phyloP scores from a whole-genome alignment of 768 basidiomycete genomes.

The Strobilomyces dryophilus region DNA sequence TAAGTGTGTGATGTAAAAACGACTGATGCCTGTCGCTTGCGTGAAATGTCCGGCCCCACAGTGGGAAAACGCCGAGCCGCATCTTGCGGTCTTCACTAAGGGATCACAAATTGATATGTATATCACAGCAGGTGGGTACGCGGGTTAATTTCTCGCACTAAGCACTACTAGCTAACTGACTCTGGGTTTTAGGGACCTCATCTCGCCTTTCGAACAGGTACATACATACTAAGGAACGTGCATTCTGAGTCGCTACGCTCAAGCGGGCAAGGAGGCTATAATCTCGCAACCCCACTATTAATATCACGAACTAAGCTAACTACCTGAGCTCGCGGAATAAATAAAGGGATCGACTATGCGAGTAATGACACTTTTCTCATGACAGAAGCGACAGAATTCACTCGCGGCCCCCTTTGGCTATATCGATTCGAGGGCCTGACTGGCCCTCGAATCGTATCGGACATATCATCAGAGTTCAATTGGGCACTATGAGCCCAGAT shows the following conservation, averaged over 20 bases:
- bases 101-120: slow-evolving; percentile 18
- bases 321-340: neutral
- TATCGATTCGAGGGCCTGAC: neutral
- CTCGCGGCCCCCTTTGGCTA: slow-evolving; percentile 1
- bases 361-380: slow-evolving; percentile 7
- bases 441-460: neutral
- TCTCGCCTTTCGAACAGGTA: too few relatives aligned
- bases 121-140: slow-evolving; percentile 16
- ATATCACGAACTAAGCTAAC: slow-evolving; percentile 3
- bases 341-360: neutral
- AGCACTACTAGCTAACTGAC: too few relatives aligned
- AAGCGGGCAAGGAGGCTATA: neutral
- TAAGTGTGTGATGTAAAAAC: slow-evolving; percentile 31
- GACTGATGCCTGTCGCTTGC: slow-evolving; percentile 29
- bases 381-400: slow-evolving; percentile 4
- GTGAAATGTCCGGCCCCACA: slow-evolving; percentile 5
- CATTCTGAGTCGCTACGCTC: slow-evolving; percentile 2
- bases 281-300: slow-evolving; percentile 2
- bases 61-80: too few relatives aligned
- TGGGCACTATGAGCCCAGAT: too few relatives aligned
- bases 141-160: too few relatives aligned
- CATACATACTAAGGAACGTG: too few relatives aligned
- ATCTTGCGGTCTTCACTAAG: too few relatives aligned
- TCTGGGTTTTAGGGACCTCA: too few relatives aligned
- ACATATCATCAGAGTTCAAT: neutral